Conservation (phyloP, 305 asterid species). For the Rubia balearica region DNA sequence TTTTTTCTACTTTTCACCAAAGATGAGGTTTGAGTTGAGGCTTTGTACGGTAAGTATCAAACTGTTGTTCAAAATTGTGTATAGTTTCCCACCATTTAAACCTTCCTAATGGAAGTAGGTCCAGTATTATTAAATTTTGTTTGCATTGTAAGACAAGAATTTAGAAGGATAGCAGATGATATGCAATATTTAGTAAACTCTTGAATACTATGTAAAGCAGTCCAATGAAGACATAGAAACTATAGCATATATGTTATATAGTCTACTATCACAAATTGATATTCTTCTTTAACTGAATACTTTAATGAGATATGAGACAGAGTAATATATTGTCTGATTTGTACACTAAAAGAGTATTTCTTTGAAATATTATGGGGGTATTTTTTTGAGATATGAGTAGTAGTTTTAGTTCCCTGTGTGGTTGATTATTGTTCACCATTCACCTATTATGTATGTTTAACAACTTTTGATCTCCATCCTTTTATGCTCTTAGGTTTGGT, state of each 20-base stretch:
- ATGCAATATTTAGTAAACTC: neutral
- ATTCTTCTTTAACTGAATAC: neutral
- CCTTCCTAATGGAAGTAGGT: neutral
- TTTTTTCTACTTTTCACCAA: constrained; percentile 16
- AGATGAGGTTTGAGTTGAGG: neutral
- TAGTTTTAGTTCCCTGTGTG: no score
- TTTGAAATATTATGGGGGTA: no score
- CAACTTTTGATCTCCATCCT: neutral
- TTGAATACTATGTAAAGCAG: neutral
- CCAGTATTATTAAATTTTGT: neutral
- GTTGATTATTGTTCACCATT: neutral
- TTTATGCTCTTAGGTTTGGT: constrained; percentile 48
- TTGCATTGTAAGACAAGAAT: neutral
- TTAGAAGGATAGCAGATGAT: neutral
- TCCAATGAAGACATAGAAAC: neutral
- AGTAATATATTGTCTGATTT: no score
- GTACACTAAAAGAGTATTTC: no score
- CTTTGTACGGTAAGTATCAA: neutral
- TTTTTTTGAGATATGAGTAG: no score
- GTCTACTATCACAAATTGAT: neutral
- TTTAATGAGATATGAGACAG: neutral
- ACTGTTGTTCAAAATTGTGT: neutral
- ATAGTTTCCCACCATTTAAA: neutral
- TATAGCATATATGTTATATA: neutral
- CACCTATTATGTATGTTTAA: no score